Base-by-base conservation (phyloP, 75 land plant genomes). In the Adiantum capillusveneris region DNA sequence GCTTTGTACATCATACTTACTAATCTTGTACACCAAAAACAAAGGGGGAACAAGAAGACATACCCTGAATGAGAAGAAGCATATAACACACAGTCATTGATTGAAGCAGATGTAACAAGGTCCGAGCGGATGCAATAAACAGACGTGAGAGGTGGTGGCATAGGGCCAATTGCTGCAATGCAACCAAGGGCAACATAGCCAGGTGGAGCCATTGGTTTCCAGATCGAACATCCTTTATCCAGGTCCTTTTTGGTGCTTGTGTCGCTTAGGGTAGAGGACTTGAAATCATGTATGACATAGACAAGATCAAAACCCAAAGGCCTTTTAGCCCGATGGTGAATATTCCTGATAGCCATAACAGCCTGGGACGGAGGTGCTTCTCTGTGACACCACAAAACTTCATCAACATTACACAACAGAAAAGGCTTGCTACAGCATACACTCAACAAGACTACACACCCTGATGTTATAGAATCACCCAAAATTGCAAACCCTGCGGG, bases 341-440 rank as follows among this genome's bases (percentile, higher is more conserved):
- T 68, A 52, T 87, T 90, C 63, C 80, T 81, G n/a, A 95, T 75
- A 25, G 92, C 91, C 69, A 90, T 62, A n/a, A 95, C 91, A 48
- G 84, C 85, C 37, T 95, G 96, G 20, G 99, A 75, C 31, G 99
- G 99, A 55, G 99, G 96, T 49, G 71, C 76, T 11, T 91, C 75
- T 67, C 99, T 95, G 85, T 62, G 39, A 65, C 1, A 41, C 22
- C 59, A 14, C 21, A 65, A 70, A 29, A 16, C 30, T 42, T n/a
- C 1, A 49, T 30, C 29, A 16, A 60, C 41, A 11, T 25, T 17
- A 17, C 43, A 37, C 14, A 57, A 16, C 12, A 3, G 2, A 34
- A 17, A 29, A 17, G 17, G 17, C 2, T 7, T 18, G 21, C 18
- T 17, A 12, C n/a, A n/a, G n/a, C n/a, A n/a, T n/a, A n/a, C 59